Evolutionary conservation across 2,329 filamentous ascomycete species (phyloP).

Genomic region (Talaromyces sp.): DNA sequence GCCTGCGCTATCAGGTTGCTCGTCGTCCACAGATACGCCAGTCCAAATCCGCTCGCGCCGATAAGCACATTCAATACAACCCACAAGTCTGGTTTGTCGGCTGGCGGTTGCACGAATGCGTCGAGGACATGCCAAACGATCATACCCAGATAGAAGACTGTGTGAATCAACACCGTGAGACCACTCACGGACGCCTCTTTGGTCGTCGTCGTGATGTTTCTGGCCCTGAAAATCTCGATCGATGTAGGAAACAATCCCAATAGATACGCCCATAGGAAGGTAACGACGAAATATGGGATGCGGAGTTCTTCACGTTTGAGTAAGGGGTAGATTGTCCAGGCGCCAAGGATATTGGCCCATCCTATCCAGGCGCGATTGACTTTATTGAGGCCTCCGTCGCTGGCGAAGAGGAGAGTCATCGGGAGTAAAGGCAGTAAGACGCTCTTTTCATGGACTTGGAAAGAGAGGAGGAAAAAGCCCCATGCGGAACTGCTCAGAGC

Average conservation of each 20-base stretch:
- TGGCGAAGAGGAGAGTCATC: conserved; percentile 82
- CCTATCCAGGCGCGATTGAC: conserved; percentile 84
- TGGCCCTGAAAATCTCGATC: conserved; percentile 62
- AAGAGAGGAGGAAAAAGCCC: conserved; percentile 97
- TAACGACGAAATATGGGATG: conserved; percentile 80
- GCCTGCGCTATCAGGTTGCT: conserved; percentile 53
- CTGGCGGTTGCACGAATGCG: conserved; percentile 63
- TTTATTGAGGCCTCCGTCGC: conserved; percentile 71
- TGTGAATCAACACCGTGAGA: conserved; percentile 68
- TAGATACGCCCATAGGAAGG: conserved; percentile 85
- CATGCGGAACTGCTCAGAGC: conserved; percentile 82
- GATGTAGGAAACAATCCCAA: conserved; percentile 80
- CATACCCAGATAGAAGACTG: conserved; percentile 73
- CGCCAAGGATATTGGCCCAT: conserved; percentile 86
- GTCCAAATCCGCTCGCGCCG: conserved; percentile 76
- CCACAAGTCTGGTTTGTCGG: conserved; percentile 86
- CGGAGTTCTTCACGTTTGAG: conserved; percentile 78
- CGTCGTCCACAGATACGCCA: conserved; percentile 91
- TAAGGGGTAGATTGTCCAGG: conserved; percentile 92
- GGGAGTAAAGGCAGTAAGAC: conserved; percentile 87
- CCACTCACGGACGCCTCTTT: conserved; percentile 42
- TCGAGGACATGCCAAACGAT: conserved; percentile 76
- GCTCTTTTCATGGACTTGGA: conserved; percentile 98
- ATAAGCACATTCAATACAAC: conserved; percentile 85
- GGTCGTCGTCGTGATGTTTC: conserved; percentile 27